Conservation (phyloP, 805 yeast genomes). For the Kregervanrija pseudodelftensis region DNA sequence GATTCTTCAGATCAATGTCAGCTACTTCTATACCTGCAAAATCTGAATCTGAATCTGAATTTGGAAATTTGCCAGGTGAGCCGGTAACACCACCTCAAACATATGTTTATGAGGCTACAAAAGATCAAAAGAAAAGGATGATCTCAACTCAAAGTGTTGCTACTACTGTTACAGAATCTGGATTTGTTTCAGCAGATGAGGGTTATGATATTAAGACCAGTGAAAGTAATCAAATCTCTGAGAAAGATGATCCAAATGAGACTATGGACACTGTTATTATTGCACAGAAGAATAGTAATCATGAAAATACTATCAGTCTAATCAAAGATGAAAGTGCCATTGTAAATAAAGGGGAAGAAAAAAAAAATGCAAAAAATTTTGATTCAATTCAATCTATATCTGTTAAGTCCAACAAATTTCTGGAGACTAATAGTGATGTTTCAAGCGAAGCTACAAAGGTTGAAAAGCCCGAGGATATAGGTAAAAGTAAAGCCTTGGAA, state of each 20-base stretch:
- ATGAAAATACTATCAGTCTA: neutral
- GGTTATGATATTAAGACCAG: constrained; percentile 7
- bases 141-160: constrained; percentile 19
- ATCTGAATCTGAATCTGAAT: constrained; percentile 5
- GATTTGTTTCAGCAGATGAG: constrained; percentile 28
- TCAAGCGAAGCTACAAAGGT: no score
- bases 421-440: no score
- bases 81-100: neutral
- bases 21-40: constrained; percentile 11
- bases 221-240: neutral
- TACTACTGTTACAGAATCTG: constrained; percentile 24
- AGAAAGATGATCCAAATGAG: constrained; percentile 2
- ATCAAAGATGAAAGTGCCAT: no score
- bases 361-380: no score
- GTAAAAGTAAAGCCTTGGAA: no score
- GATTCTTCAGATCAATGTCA: constrained; percentile 15
- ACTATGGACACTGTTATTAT: constrained; percentile 6
- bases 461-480: no score
- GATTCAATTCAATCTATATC: no score
- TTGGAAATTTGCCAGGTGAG: neutral
- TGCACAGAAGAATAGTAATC: neutral
- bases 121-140: constrained; percentile 10
- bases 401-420: no score
- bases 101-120: neutral
- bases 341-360: no score